Evolutionary conservation across 2,329 filamentous ascomycete species (phyloP).

Genomic region (Diaporthe destruens): DNA sequence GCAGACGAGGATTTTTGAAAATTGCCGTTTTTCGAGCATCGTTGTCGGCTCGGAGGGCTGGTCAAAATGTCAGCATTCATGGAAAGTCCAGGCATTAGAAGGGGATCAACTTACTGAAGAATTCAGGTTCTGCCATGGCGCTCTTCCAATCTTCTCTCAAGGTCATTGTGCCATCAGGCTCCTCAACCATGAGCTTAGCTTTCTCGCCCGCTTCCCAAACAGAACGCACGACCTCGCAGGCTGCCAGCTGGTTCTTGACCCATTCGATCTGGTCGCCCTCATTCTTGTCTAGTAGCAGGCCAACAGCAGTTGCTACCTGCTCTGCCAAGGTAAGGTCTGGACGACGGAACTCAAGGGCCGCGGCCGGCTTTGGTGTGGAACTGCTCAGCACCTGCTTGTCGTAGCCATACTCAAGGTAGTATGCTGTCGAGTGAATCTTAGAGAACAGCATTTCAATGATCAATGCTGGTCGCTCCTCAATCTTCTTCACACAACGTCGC

Average conservation of each 20-base stretch:
- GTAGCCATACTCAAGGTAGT: slow-evolving; percentile 91
- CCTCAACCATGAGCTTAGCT: slow-evolving; percentile 63
- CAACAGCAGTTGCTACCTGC: slow-evolving; percentile 84
- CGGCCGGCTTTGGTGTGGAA: slow-evolving; percentile 75
- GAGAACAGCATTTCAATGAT: slow-evolving; percentile 95
- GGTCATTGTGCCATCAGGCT: slow-evolving; percentile 42
- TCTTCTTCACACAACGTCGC: slow-evolving; percentile 83
- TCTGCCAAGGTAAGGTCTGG: slow-evolving; percentile 35
- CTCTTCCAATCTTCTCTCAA: slow-evolving; percentile 46
- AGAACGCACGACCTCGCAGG: slow-evolving; percentile 78
- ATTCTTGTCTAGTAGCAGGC: slow-evolving; percentile 83
- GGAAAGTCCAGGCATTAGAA: no score
- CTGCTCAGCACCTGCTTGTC: slow-evolving; percentile 80
- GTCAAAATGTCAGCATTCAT: slow-evolving; percentile 4
- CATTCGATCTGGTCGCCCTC: slow-evolving; percentile 83
- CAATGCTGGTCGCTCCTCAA: slow-evolving; percentile 86
- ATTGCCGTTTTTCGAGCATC: slow-evolving; percentile 78
- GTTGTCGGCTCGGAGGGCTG: slow-evolving; percentile 73
- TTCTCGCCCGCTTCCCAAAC: slow-evolving; percentile 82
- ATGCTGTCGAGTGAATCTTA: slow-evolving; percentile 85
- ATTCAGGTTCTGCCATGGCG: slow-evolving; percentile 56
- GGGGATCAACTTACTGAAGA: slow-evolving; percentile 62
- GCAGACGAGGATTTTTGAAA: slow-evolving; percentile 90
- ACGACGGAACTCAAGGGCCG: slow-evolving; percentile 85
- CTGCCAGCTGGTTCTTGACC: slow-evolving; percentile 79